These are phyloP conservation scores for Eudorina sp. DNA, from an alignment of 139 green algal species.

Conservation along the genomic window DNA sequence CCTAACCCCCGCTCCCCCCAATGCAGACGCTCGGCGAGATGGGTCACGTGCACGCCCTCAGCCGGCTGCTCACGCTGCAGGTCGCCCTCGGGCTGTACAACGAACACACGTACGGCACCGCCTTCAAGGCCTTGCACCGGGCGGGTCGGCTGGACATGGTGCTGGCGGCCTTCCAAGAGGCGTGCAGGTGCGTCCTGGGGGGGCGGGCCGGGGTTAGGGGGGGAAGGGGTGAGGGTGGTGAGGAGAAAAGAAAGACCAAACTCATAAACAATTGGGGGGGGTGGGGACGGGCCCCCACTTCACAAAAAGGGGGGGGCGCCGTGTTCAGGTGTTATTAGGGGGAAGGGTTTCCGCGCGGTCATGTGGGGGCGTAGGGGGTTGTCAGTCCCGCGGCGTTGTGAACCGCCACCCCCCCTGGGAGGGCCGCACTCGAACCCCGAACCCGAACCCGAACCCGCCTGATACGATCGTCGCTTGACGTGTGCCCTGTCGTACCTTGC, in stretches of 20 bases:
- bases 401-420: no score
- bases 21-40: neutral
- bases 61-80: constrained; percentile 17
- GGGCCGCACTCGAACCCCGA: no score
- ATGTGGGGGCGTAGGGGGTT: no score
- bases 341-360: no score
- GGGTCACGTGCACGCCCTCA: constrained; percentile 28
- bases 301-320: no score
- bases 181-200: neutral
- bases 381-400: no score
- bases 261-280: no score
- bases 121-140: constrained; percentile 31
- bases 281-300: no score
- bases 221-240: neutral
- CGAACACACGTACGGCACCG: constrained; percentile 51
- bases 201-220: neutral
- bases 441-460: no score
- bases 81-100: constrained; percentile 23
- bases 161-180: constrained; percentile 46
- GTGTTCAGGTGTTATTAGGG: no score
- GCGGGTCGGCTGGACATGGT: constrained; percentile 36
- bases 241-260: neutral
- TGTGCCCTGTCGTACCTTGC: neutral
- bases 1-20: no score
- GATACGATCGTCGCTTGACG: no score